Conservation (phyloP, 2,329 filamentous ascomycete genomes). For the Trichoderma afroharzianum region DNA sequence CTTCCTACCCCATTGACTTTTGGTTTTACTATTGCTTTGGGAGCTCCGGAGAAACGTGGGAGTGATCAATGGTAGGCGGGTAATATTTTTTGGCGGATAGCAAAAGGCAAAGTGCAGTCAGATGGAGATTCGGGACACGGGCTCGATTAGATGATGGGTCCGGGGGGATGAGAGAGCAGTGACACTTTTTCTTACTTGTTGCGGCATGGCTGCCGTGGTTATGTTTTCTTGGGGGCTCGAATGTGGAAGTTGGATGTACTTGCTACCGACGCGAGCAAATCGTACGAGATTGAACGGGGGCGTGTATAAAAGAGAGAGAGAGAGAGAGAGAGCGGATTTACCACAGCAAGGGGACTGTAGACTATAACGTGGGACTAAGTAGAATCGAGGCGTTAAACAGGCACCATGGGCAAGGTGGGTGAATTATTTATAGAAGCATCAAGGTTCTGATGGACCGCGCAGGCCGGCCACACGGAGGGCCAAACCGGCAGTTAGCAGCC, state of each 20-base stretch:
- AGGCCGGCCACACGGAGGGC: not conserved
- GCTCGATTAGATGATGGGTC: not conserved
- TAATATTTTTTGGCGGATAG: not conserved
- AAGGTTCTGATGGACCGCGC: conserved; percentile 4
- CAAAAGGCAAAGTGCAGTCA: not conserved
- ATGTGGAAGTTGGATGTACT: not conserved
- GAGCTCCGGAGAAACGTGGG: not conserved
- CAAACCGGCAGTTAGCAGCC: conserved; percentile 2
- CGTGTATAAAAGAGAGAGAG: not conserved
- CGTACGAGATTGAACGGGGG: not conserved
- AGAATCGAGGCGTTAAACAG: not conserved
- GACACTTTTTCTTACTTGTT: not conserved
- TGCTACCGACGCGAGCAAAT: not conserved
- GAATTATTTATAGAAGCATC: conserved; percentile 10
- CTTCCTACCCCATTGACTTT: not conserved
- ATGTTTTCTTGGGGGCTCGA: not conserved
- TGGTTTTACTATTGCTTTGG: not conserved
- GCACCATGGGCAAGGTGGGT: not conserved
- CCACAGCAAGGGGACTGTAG: not conserved
- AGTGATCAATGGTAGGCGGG: not conserved
- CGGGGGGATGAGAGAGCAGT: not conserved
- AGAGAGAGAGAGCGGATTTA: not conserved
- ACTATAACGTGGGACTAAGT: not conserved
- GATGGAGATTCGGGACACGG: not conserved
- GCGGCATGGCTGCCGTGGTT: not conserved